Conservation (phyloP, 2,329 filamentous ascomycete species). For the Talaromyces sp. region DNA sequence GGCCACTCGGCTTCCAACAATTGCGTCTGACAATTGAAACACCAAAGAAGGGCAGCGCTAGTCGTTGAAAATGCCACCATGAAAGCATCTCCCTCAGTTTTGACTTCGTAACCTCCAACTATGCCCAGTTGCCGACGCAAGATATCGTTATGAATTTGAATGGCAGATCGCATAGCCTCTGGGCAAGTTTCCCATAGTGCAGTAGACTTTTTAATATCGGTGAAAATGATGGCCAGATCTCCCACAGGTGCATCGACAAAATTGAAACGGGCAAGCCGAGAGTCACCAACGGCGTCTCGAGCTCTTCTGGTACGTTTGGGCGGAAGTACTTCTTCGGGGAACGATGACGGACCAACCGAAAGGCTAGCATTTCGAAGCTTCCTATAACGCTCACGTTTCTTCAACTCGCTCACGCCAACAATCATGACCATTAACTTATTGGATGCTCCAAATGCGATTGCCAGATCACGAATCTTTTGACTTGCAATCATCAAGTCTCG, state of each 20-base stretch:
- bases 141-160: conserved; percentile 95
- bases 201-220: conserved; percentile 98
- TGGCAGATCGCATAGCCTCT: conserved; percentile 91
- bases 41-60: conserved; percentile 92
- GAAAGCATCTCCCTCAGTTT: conserved; percentile 98
- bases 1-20: conserved; percentile 91
- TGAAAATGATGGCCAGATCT: conserved; percentile 91
- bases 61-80: conserved; percentile 99
- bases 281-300: conserved; percentile 67
- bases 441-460: conserved; percentile 90
- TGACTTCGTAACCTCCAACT: conserved; percentile 97
- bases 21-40: conserved; percentile 85
- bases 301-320: conserved; percentile 60
- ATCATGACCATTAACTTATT: conserved; percentile 99
- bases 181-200: conserved; percentile 94
- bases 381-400: conserved; percentile 66
- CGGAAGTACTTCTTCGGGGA: conserved; percentile 62
- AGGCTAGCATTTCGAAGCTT: neutral
- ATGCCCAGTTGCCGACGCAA: conserved; percentile 90
- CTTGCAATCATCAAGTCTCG: conserved; percentile 90
- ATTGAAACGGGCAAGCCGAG: conserved; percentile 79
- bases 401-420: conserved; percentile 85
- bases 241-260: conserved; percentile 90
- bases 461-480: conserved; percentile 89
- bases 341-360: conserved; percentile 64